phyloP scores from a whole-genome alignment of 805 yeast genomes.

The Kodamaea restingae region DNA sequence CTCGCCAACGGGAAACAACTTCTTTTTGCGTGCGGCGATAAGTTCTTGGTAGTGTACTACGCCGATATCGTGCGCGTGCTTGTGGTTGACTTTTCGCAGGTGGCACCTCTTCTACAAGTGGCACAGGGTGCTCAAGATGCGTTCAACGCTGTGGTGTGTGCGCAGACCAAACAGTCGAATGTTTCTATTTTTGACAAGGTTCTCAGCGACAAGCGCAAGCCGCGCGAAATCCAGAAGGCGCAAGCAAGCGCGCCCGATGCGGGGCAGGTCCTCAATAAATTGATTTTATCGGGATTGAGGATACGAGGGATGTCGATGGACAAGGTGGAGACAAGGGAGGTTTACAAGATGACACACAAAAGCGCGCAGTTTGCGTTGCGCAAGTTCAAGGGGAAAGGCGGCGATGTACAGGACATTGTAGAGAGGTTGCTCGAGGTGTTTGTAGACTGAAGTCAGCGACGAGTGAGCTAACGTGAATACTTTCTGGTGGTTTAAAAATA shows the following conservation, averaged over 20 bases:
- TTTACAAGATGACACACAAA: slow-evolving; percentile 39
- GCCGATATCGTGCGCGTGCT: slow-evolving; percentile 1
- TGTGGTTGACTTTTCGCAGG: slow-evolving; percentile 3
- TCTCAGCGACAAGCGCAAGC: slow-evolving; percentile 21
- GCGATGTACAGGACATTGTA: slow-evolving; percentile 36
- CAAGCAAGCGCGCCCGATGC: slow-evolving; percentile 23
- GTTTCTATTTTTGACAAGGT: slow-evolving; percentile 34
- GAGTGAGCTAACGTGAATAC: too few species aligned
- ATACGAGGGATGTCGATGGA: slow-evolving; percentile 37
- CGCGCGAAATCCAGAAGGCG: slow-evolving; percentile 10
- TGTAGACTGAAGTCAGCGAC: background rate
- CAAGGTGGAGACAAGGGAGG: slow-evolving; percentile 34
- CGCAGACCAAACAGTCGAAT: slow-evolving; percentile 5
- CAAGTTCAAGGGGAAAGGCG: slow-evolving; percentile 21
- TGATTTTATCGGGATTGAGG: slow-evolving; percentile 39
- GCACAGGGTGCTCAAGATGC: background rate
- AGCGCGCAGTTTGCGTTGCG: slow-evolving; percentile 37
- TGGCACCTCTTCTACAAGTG: slow-evolving; percentile 1
- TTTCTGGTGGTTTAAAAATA: too few species aligned
- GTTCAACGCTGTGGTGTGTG: background rate
- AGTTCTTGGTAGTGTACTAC: slow-evolving; percentile 25
- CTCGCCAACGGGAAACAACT: slow-evolving; percentile 14
- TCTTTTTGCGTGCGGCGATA: slow-evolving; percentile 13
- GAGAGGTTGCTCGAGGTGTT: slow-evolving; percentile 36
- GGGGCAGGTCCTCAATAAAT: slow-evolving; percentile 29